Evolutionary conservation across 441 rosid species (phyloP), one percentile per base, ranked within the genome.

Genomic region (Mallotus repandus): DNA sequence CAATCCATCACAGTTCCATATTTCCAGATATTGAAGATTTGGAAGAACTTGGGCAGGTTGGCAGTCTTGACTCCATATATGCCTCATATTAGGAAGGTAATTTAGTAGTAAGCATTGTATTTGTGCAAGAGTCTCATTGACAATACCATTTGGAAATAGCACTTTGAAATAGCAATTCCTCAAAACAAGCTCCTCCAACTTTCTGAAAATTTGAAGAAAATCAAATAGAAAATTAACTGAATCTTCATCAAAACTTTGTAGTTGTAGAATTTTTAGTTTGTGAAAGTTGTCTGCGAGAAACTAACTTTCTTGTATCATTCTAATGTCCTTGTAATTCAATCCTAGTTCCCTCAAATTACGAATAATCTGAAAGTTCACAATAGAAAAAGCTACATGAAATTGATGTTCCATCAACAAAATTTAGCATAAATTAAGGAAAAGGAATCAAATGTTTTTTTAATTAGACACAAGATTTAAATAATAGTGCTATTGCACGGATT

Each of bases 311-410:
- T 55, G 13, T 22, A 83, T 50, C 56, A 54, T 67, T 14, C 5
- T 35, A 9, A 56, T 45, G 25, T 72, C 78, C n/a, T 65, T 67
- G 32, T 63, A 62, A 10, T 64, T n/a, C n/a, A 77, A 6, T 38
- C 68, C 1, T 29, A 79, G 15, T 68, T 29, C 58, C 38, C 74
- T 77, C 75, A 82, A 69, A 25, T 72, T 55, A 46, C 38, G 61
- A 35, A 59, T 18, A 0, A 68, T 71, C 80, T 80, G 69, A 4
- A 18, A n/a, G 18, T 18, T 46, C 10, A 53, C 4, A 5, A 43
- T 9, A 54, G 4, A 63, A 53, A 70, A 15, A 25, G n/a, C 41
- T 1, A 21, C 1, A 13, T 57, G 12, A 58, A 7, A 5, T 10
- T 29, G 32, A 29, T 29, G 32, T 2, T 29, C 32, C 32, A 2